Evolutionary conservation across 192 early-diverging fungal species (phyloP), one percentile per base, ranked within the genome.

Genomic region (Funneliformis geosporum): DNA sequence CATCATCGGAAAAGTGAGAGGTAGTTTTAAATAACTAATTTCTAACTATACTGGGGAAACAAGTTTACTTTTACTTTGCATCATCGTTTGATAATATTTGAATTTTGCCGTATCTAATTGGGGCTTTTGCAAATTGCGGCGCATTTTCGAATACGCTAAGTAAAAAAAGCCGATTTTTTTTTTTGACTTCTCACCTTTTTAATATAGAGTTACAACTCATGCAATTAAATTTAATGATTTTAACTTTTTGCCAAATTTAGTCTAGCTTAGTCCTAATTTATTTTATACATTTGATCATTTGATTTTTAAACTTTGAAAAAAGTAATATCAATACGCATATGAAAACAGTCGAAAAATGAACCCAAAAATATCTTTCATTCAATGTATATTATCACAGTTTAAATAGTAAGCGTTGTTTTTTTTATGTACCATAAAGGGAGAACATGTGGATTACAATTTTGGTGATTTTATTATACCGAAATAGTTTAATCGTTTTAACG

Each of bases 221-320:
- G 50, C 21, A 55, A 55, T 55, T 55, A 72, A 93, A 87, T 80
- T 94, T 96, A 73, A 95, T 96, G 81, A 95, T 94, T 47, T 79
- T 84, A 44, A 82, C 84, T 86, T 88, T 60, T 33, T 47, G 6
- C 9, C 9, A 44, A 44, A 44, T 44, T 44, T 44, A 4, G 16
- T 50, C 47, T 16, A 16, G 47, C 18, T 55, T 55, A 16, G 50
- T 55, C 4, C 6, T 21, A 55, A 55, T 55, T 55, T 55, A 21
- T 21, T 55, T 55, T 21, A 18, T 0, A 33, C 0, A 33, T 33
- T 33, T 33, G 2, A 33, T 2, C 2, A 33, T 2, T 33, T 33
- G 33, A 2, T 33, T 33, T 33, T n/a, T n/a, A n/a, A n/a, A n/a
- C n/a, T n/a, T 33, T 33, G 33, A 0, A 33, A 33, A 33, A 2